phyloP scores from a whole-genome alignment of 768 basidiomycete genomes.

The Neoboletus subvelutipes region DNA sequence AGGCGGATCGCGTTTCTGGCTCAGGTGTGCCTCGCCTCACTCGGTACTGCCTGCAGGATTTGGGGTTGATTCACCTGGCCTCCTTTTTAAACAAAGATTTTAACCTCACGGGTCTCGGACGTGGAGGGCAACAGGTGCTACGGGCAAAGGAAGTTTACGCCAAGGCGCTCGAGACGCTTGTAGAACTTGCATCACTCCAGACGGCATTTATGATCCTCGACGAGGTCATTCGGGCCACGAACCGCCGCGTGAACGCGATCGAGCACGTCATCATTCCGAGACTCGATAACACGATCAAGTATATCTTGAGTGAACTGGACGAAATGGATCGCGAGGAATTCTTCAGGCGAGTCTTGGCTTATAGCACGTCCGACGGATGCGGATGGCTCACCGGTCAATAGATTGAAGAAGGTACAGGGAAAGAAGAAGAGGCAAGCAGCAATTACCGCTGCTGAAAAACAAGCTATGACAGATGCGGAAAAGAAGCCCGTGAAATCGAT shows the following conservation, averaged over 20 bases:
- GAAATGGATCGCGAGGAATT: constrained; percentile 98
- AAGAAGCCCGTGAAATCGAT: constrained; percentile 3
- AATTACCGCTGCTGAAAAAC: constrained; percentile 30
- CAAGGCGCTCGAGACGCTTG: constrained; percentile 94
- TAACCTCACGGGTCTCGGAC: constrained; percentile 93
- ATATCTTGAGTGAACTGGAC: constrained; percentile 95
- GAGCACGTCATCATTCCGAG: constrained; percentile 96
- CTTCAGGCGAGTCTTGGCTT: constrained; percentile 59
- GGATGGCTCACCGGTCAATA: constrained; percentile 31
- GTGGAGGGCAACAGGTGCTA: constrained; percentile 95
- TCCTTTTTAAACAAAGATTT: constrained; percentile 57
- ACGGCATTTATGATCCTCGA: constrained; percentile 98
- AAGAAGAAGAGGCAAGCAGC: constrained; percentile 91
- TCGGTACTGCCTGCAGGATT: not conserved
- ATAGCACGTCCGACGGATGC: not conserved
- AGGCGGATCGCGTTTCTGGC: constrained; percentile 81
- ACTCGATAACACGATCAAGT: constrained; percentile 96
- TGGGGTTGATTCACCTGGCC: not conserved
- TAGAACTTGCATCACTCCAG: constrained; percentile 94
- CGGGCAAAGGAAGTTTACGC: constrained; percentile 97
- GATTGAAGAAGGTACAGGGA: constrained; percentile 94
- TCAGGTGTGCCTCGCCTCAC: constrained; percentile 53
- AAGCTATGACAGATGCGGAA: constrained; percentile 7
- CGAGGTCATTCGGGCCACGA: constrained; percentile 99
- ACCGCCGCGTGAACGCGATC: constrained; percentile 97